A percentile compares a stretch with the other conserved stretches of the same genome.
phyloP scores from a whole-genome alignment of 78 protist genomes.

The Paratrimastix pyriformis region DNA sequence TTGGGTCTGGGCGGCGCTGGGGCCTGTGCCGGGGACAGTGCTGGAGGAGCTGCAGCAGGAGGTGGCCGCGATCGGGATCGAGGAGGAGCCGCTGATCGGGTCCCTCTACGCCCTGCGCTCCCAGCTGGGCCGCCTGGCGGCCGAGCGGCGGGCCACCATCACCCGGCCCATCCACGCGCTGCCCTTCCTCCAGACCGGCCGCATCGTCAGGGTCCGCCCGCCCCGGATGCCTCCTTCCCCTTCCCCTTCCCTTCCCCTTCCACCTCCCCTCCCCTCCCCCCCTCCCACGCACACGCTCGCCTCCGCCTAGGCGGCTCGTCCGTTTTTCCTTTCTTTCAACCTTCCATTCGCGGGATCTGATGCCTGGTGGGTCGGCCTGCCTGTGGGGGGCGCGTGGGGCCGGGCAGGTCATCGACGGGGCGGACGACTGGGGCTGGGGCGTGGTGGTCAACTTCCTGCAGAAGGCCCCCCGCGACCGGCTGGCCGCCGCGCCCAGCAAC shows the following conservation, averaged over 20 bases:
- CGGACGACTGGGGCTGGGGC: constrained; percentile 71
- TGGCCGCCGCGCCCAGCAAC: not conserved
- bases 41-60: no score
- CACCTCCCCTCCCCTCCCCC: not conserved
- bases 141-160: constrained; percentile 36
- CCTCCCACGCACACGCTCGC: not conserved
- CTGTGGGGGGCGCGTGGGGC: not conserved
- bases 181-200: constrained; percentile 71
- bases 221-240: not conserved
- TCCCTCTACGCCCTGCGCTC: not conserved
- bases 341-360: no score
- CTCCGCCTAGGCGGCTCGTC: not conserved
- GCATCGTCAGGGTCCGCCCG: constrained; percentile 46
- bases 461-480: not conserved
- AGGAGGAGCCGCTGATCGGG: not conserved
- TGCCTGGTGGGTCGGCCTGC: no score
- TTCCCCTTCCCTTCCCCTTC: not conserved
- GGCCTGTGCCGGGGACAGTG: not conserved
- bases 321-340: not conserved
- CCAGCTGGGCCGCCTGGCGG: constrained; percentile 8
- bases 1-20: not conserved
- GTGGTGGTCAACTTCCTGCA: constrained; percentile 33
- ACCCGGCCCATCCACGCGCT: constrained; percentile 46
- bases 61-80: not conserved
- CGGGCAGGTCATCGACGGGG: not conserved